Percentiles rank a stretch among this genome's conserved stretches.
Conservation (phyloP, 306 rosid genomes). For the Vigna nakashimae region DNA sequence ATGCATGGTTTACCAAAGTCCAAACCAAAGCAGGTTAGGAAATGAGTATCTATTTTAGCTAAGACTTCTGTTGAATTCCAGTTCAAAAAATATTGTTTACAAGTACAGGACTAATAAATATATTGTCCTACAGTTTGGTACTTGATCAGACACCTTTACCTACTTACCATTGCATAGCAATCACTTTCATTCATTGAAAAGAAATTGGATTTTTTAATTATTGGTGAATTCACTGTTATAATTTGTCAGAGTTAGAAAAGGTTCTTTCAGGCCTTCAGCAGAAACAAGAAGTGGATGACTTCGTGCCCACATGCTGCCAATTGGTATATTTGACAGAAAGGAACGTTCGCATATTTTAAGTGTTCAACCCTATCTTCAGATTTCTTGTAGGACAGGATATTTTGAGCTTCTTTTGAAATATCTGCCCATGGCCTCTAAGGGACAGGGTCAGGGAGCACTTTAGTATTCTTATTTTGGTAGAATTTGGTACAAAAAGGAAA, state of each 20-base stretch:
- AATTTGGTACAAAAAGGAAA: not conserved
- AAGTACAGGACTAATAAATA: not conserved
- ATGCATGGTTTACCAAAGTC: not conserved
- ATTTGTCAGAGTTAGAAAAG: conserved; percentile 10
- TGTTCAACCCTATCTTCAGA: not conserved
- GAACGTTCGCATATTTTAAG: conserved; percentile 9
- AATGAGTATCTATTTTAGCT: conserved; percentile 3
- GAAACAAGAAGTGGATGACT: not conserved
- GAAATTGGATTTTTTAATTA: not conserved
- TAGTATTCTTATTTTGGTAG: not conserved
- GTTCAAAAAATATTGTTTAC: not conserved
- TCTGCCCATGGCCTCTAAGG: not conserved
- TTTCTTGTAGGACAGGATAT: not conserved
- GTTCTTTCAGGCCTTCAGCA: conserved; percentile 13
- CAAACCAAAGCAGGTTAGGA: conserved; percentile 17
- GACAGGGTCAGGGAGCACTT: not conserved
- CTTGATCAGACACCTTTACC: not conserved
- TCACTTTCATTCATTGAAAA: not conserved
- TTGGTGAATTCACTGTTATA: not conserved
- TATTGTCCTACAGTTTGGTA: not conserved
- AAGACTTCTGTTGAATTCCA: conserved; percentile 3
- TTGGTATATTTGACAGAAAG: not conserved
- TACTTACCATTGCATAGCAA: not conserved
- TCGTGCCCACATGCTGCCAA: conserved; percentile 19
- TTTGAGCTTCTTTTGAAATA: not conserved